These are phyloP conservation scores for Vitis hybrid DNA, from an alignment of 177 flowering plant genomes.

Conservation along the genomic window DNA sequence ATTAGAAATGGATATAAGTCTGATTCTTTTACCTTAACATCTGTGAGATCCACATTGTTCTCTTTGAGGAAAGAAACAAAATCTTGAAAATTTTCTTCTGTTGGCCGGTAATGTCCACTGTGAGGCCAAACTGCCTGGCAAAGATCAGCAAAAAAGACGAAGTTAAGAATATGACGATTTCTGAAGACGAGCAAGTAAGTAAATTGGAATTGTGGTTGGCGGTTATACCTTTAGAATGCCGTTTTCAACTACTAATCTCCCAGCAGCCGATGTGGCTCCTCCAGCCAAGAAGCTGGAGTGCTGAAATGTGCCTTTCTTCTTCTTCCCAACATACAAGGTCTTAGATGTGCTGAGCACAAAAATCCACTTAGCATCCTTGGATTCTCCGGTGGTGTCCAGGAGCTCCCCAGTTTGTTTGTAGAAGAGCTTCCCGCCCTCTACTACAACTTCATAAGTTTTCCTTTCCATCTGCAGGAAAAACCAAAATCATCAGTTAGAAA, in stretches of 20 bases:
- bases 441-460: constrained; percentile 51
- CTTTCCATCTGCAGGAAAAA: constrained; percentile 54
- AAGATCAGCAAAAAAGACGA: constrained; percentile 3
- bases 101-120: constrained; percentile 78
- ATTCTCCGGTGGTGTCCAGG: constrained; percentile 41
- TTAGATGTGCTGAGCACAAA: constrained; percentile 72
- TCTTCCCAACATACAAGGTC: constrained; percentile 54
- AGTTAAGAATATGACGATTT: neutral
- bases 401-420: constrained; percentile 50
- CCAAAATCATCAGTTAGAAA: constrained; percentile 1
- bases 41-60: constrained; percentile 52
- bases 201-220: neutral
- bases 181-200: neutral
- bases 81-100: constrained; percentile 65
- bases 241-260: constrained; percentile 55
- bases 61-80: constrained; percentile 57
- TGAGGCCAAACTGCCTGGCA: constrained; percentile 83
- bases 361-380: constrained; percentile 57
- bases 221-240: constrained; percentile 59
- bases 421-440: constrained; percentile 52
- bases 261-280: constrained; percentile 69
- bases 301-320: constrained; percentile 66
- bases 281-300: constrained; percentile 83
- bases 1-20: neutral
- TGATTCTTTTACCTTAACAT: constrained; percentile 49